Conservation (phyloP, 768 basidiomycete genomes). For the Lactifluus echinatus region DNA sequence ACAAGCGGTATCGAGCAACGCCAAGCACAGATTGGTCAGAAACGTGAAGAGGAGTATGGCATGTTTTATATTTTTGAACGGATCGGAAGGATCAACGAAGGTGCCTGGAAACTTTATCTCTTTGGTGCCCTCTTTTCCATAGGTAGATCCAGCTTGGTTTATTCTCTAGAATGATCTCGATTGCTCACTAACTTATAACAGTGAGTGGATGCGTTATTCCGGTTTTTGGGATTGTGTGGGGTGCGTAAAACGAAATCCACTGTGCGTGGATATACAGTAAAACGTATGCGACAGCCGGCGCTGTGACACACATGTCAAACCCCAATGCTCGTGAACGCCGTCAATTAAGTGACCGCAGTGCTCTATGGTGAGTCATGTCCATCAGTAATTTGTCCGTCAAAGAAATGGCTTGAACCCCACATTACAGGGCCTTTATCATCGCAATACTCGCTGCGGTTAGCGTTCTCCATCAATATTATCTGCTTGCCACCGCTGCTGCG, state of each 20-base stretch:
- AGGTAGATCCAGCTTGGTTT: neutral
- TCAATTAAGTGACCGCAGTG: slow-evolving; percentile 52
- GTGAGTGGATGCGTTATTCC: slow-evolving; percentile 60
- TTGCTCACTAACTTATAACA: neutral
- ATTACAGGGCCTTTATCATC: slow-evolving; percentile 60
- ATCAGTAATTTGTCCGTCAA: neutral
- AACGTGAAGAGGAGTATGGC: slow-evolving; percentile 31
- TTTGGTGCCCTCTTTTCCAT: slow-evolving; percentile 44
- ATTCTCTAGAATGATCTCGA: neutral
- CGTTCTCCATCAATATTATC: slow-evolving; percentile 56
- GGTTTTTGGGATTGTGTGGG: slow-evolving; percentile 58
- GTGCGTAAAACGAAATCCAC: slow-evolving; percentile 21
- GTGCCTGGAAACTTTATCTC: slow-evolving; percentile 47
- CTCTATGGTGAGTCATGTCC: slow-evolving; percentile 42
- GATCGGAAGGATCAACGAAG: slow-evolving; percentile 52
- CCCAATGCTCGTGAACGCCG: slow-evolving; percentile 33
- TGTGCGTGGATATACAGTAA: neutral
- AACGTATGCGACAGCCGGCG: slow-evolving; percentile 29
- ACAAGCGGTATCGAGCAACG: slow-evolving; percentile 49
- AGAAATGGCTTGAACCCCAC: slow-evolving; percentile 8
- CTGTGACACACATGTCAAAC: slow-evolving; percentile 46
- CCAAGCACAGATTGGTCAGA: slow-evolving; percentile 23
- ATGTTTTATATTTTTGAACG: slow-evolving; percentile 56
- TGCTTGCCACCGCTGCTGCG: slow-evolving; percentile 58
- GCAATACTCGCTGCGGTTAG: slow-evolving; percentile 51